phyloP scores from a whole-genome alignment of 345 rosid genomes.

The Erodium maritimum region DNA sequence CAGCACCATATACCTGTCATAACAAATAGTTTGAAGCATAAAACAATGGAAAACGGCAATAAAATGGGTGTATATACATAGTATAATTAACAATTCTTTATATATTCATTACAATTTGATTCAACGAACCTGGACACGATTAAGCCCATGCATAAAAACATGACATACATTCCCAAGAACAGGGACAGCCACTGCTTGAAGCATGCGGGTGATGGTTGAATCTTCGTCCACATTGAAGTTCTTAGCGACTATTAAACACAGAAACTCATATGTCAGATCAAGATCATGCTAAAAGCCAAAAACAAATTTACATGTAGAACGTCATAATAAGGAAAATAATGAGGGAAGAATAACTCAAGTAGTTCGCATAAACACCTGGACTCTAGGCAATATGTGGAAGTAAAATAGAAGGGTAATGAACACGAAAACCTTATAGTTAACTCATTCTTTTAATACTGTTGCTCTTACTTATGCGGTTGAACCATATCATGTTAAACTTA shows the following conservation, averaged over 20 bases:
- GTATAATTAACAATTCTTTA: neutral
- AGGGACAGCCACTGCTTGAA: conserved; percentile 84
- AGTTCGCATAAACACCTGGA: too few species aligned
- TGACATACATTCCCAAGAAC: conserved; percentile 86
- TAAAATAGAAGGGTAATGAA: too few species aligned
- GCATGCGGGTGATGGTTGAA: conserved; percentile 49
- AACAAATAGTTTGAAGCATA: neutral
- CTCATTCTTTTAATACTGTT: too few species aligned
- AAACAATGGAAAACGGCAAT: too few species aligned
- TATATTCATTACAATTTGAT: neutral
- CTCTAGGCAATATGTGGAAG: neutral
- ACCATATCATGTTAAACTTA: too few species aligned
- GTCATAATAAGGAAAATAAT: neutral
- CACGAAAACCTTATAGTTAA: too few species aligned
- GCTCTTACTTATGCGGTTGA: too few species aligned
- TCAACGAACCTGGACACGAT: conserved; percentile 64
- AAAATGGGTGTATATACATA: too few species aligned
- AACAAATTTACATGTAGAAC: neutral
- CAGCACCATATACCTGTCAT: conserved; percentile 77
- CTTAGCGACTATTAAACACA: conserved; percentile 40
- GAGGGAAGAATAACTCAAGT: neutral
- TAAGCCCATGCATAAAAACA: conserved; percentile 91
- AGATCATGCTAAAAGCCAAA: neutral
- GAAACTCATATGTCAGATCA: conserved; percentile 1
- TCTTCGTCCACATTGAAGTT: conserved; percentile 63